These are phyloP conservation scores for Pestalotiopsis sp. DNA, from an alignment of 2,329 filamentous ascomycete genomes.

Conservation along the genomic window DNA sequence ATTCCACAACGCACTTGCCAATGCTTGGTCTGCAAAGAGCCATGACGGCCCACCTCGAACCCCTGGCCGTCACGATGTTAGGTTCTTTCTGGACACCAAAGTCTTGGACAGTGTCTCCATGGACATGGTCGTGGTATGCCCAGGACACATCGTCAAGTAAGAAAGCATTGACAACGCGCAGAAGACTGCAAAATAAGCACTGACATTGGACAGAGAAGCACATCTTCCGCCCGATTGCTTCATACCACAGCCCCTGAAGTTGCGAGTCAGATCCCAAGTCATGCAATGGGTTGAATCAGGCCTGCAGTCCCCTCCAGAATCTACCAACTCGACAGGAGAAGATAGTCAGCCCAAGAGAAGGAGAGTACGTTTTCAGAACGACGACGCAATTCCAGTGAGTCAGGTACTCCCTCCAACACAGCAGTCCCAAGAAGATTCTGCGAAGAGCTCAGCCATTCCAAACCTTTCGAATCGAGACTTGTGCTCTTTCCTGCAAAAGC, in stretches of 20 bases:
- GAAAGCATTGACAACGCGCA: neutral
- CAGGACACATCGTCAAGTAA: neutral
- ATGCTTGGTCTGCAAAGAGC: neutral
- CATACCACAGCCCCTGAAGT: neutral
- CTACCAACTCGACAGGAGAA: neutral
- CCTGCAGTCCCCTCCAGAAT: neutral
- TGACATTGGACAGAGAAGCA: neutral
- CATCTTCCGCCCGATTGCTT: neutral
- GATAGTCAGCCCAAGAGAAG: neutral
- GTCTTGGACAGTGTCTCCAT: neutral
- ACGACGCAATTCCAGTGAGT: neutral
- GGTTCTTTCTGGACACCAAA: neutral
- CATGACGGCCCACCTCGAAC: no score
- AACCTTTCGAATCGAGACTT: neutral
- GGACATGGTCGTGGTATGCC: neutral
- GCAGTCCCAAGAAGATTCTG: neutral
- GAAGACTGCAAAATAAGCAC: no score
- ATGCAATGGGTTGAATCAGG: neutral
- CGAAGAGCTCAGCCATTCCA: neutral
- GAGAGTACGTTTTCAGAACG: neutral
- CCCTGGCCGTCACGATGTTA: neutral
- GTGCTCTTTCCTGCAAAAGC: neutral
- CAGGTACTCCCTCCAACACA: neutral
- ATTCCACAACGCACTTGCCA: neutral
- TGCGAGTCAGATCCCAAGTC: neutral